phyloP scores from a whole-genome alignment of 169 alveolate genomes.

The Plasmodium berghei region DNA sequence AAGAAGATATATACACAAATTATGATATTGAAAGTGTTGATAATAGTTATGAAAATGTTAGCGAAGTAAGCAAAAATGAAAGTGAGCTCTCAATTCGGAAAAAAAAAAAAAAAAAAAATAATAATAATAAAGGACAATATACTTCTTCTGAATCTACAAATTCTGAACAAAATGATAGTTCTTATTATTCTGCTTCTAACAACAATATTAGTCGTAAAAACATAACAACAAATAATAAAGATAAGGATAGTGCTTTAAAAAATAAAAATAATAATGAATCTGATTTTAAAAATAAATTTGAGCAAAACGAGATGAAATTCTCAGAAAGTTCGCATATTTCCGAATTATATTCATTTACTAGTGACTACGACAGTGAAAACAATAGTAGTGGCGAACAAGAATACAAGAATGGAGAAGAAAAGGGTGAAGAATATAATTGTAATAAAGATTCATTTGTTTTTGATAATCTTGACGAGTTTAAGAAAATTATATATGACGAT shows the following conservation, averaged over 20 bases:
- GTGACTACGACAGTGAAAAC: neutral
- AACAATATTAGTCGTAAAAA: neutral
- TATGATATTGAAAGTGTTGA: constrained; percentile 15
- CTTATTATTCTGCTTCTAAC: too few species aligned
- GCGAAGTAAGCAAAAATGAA: too few species aligned
- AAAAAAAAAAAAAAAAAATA: too few species aligned
- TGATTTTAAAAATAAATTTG: too few species aligned
- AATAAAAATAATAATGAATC: too few species aligned
- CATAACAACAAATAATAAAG: neutral
- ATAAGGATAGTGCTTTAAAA: neutral
- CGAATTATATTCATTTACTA: neutral
- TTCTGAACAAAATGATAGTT: too few species aligned
- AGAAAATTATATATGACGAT: constrained; percentile 32
- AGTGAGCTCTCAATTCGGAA: too few species aligned
- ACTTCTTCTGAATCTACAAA: too few species aligned
- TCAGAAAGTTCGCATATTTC: too few species aligned
- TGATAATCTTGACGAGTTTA: neutral
- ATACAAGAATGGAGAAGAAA: too few species aligned
- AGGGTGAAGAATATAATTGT: neutral
- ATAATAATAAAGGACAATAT: too few species aligned
- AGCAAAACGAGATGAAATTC: neutral
- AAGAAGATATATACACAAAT: neutral
- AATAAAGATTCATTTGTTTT: neutral
- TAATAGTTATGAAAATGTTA: neutral
- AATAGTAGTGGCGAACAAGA: neutral